These are phyloP conservation scores for Zygotorulaspora mrakii DNA, from an alignment of 1,139 yeast genomes.

Conservation along the genomic window DNA sequence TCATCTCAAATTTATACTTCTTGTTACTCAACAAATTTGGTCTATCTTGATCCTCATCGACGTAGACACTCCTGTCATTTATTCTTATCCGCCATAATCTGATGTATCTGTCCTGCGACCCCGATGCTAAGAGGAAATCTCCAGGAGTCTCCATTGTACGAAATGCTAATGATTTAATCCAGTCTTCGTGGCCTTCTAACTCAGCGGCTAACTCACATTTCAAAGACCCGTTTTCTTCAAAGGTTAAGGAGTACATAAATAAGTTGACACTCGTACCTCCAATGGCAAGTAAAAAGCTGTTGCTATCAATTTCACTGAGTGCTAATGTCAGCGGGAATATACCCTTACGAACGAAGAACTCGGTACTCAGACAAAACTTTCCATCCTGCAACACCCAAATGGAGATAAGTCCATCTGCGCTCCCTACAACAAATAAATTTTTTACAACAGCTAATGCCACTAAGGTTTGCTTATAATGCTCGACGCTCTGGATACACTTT, in stretches of 20 bases:
- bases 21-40: constrained; percentile 58
- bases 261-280: constrained; percentile 71
- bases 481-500: constrained; percentile 39
- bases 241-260: constrained; percentile 50
- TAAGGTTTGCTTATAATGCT: constrained; percentile 46
- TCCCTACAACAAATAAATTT: constrained; percentile 53
- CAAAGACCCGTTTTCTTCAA: constrained; percentile 18
- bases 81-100: constrained; percentile 74
- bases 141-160: constrained; percentile 45
- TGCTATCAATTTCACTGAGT: constrained; percentile 42
- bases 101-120: constrained; percentile 86
- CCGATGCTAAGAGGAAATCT: constrained; percentile 68
- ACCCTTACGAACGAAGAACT: constrained; percentile 45
- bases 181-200: constrained; percentile 87
- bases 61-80: constrained; percentile 53
- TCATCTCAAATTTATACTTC: constrained; percentile 54
- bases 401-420: constrained; percentile 57
- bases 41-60: constrained; percentile 53
- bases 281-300: constrained; percentile 56
- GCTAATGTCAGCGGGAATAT: constrained; percentile 67
- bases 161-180: constrained; percentile 75
- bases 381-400: constrained; percentile 44
- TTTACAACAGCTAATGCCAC: constrained; percentile 43
- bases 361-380: constrained; percentile 36
- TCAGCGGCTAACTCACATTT: constrained; percentile 46